Conservation (phyloP, 2,329 filamentous ascomycete species). For the Thelonectria rubi region DNA sequence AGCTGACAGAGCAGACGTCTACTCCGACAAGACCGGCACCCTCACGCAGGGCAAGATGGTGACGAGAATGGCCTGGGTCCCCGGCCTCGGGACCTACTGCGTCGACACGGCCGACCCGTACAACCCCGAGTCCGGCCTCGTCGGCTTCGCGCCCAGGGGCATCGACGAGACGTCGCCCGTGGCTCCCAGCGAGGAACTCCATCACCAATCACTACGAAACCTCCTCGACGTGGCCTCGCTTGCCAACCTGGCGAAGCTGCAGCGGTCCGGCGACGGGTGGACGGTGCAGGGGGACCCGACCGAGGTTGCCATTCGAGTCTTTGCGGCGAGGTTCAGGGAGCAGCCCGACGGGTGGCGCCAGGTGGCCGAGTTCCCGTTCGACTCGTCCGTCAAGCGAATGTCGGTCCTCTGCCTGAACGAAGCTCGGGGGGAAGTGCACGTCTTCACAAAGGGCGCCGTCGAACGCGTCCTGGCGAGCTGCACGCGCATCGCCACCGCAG, state of each 20-base stretch:
- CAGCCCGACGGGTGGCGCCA: slow-evolving; percentile 60
- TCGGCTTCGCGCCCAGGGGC: slow-evolving; percentile 54
- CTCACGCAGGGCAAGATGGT: slow-evolving; percentile 64
- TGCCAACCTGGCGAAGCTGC: slow-evolving; percentile 61
- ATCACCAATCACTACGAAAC: slow-evolving; percentile 50
- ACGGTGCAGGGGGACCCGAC: slow-evolving; percentile 70
- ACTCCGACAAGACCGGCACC: slow-evolving; percentile 67
- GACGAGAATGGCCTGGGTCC: slow-evolving; percentile 62
- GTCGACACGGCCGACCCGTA: slow-evolving; percentile 62
- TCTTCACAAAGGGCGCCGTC: slow-evolving; percentile 74
- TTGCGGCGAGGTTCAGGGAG: slow-evolving; percentile 71
- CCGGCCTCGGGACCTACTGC: slow-evolving; percentile 56
- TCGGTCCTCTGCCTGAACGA: slow-evolving; percentile 69
- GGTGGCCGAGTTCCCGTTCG: slow-evolving; percentile 76
- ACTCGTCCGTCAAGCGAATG: slow-evolving; percentile 81
- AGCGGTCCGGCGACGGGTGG: slow-evolving; percentile 56
- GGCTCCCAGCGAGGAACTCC: slow-evolving; percentile 54
- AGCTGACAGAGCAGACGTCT: slow-evolving; percentile 53
- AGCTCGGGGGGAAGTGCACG: slow-evolving; percentile 52
- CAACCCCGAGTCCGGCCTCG: slow-evolving; percentile 62
- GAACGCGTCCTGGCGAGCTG: slow-evolving; percentile 74
- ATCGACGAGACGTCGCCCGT: slow-evolving; percentile 44
- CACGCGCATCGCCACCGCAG: slow-evolving; percentile 57
- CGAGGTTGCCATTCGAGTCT: slow-evolving; percentile 79
- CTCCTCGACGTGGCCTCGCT: slow-evolving; percentile 71